Evolutionary conservation across 208 protist species (phyloP).

Genomic region (Trypanosoma scelopori): DNA sequence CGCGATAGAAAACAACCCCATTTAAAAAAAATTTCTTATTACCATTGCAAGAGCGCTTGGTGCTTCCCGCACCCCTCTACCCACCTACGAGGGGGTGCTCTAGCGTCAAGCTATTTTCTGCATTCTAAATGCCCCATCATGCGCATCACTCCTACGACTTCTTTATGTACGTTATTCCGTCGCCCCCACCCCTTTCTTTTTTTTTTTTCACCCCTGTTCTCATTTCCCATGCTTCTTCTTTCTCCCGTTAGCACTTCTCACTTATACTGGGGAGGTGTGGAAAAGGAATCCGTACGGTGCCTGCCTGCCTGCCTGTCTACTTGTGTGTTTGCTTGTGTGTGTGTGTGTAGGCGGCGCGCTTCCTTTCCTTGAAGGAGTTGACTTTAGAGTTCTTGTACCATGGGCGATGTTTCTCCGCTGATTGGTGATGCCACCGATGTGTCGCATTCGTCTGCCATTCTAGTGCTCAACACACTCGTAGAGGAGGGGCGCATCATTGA

Average conservation of each 20-base stretch:
- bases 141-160: too few relatives aligned
- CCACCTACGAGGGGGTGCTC: too few relatives aligned
- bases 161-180: not conserved
- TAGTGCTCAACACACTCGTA: constrained; percentile 77
- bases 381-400: constrained; percentile 11
- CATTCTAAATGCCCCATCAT: too few relatives aligned
- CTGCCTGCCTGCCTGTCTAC: not conserved
- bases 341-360: not conserved
- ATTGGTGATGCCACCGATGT: constrained; percentile 82
- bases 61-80: not conserved
- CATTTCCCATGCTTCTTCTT: constrained; percentile 11
- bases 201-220: constrained; percentile 7
- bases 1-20: too few relatives aligned
- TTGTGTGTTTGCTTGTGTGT: constrained; percentile 11
- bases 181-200: not conserved
- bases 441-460: constrained; percentile 84
- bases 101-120: too few relatives aligned
- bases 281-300: not conserved
- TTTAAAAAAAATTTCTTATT: too few relatives aligned
- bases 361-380: constrained; percentile 9
- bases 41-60: too few relatives aligned
- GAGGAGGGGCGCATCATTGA: constrained; percentile 87
- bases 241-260: not conserved
- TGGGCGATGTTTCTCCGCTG: constrained; percentile 20
- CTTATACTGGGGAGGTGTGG: constrained; percentile 1